A percentile compares a stretch with the other conserved stretches of the same genome.
Conservation (phyloP, 495 filamentous ascomycete species). For the Pseudevernia furfuracea region DNA sequence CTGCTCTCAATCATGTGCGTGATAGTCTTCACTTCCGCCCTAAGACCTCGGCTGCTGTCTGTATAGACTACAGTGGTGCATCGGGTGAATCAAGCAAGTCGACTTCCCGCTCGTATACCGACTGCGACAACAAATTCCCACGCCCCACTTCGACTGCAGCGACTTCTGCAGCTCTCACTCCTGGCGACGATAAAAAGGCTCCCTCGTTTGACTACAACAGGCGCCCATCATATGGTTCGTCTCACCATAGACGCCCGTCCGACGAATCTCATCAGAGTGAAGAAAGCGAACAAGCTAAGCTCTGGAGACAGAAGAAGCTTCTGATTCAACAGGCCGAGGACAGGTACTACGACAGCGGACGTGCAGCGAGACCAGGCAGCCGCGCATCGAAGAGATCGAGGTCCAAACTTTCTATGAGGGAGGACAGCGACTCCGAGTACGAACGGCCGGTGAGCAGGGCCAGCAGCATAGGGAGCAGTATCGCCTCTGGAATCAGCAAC, state of each 20-base stretch:
- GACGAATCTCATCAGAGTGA: conserved; percentile 8
- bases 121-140: conserved; percentile 21
- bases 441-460: conserved; percentile 14
- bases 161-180: conserved; percentile 23
- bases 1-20: conserved; percentile 17
- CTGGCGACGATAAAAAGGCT: conserved; percentile 21
- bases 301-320: conserved; percentile 25
- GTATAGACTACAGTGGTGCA: conserved; percentile 22
- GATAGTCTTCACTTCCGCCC: conserved; percentile 18
- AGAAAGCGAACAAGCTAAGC: conserved; percentile 19
- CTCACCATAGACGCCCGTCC: conserved; percentile 6
- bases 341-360: conserved; percentile 20
- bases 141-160: conserved; percentile 25
- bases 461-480: conserved; percentile 22
- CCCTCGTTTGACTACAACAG: conserved; percentile 5
- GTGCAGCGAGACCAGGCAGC: conserved; percentile 19
- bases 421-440: conserved; percentile 10
- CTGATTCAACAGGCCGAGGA: conserved; percentile 18
- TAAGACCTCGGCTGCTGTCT: conserved; percentile 25
- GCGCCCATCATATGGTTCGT: conserved; percentile 11
- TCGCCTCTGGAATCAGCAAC: conserved; percentile 22
- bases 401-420: conserved; percentile 1
- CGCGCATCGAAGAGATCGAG: conserved; percentile 15
- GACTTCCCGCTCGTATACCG: conserved; percentile 25
- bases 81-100: conserved; percentile 26